Percentiles rank a stretch among this genome's conserved stretches.
Evolutionary conservation across 805 yeast species (phyloP).

Genomic region (Monosporozyma siamensis): DNA sequence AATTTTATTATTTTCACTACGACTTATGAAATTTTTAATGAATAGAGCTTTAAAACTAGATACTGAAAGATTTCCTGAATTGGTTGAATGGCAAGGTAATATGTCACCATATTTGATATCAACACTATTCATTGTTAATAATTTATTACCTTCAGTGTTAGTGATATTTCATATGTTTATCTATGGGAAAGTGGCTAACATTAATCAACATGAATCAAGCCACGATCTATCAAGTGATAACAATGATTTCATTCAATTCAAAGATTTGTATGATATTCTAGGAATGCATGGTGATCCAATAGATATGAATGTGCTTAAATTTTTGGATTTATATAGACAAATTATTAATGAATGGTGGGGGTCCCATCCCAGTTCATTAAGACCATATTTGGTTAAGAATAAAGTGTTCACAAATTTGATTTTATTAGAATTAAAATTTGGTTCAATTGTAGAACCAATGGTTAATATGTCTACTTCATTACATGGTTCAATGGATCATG

Average conservation of each 20-base stretch:
- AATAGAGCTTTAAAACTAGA: constrained; percentile 11
- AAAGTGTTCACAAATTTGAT: constrained; percentile 10
- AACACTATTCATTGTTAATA: neutral
- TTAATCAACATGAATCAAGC: constrained; percentile 5
- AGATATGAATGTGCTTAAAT: constrained; percentile 5
- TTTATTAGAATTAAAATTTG: constrained; percentile 12
- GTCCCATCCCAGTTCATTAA: constrained; percentile 5
- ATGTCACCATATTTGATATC: constrained; percentile 13
- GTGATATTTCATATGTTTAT: constrained; percentile 7
- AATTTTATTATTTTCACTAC: constrained; percentile 12
- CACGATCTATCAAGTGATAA: neutral
- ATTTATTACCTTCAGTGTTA: neutral
- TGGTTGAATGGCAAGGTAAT: constrained; percentile 3
- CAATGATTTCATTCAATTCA: neutral
- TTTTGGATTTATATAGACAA: constrained; percentile 8
- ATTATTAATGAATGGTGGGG: constrained; percentile 10
- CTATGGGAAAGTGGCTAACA: constrained; percentile 8
- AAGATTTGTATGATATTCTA: constrained; percentile 6
- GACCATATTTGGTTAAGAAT: constrained; percentile 8
- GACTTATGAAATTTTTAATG: constrained; percentile 10
- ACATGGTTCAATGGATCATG: neutral
- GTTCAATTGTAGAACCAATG: constrained; percentile 11
- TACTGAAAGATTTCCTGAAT: constrained; percentile 11
- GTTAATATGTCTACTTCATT: neutral
- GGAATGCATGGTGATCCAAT: constrained; percentile 4